These are phyloP conservation scores for Trichoderma cornu-damae DNA, from an alignment of 2,329 filamentous ascomycete genomes.

Conservation along the genomic window DNA sequence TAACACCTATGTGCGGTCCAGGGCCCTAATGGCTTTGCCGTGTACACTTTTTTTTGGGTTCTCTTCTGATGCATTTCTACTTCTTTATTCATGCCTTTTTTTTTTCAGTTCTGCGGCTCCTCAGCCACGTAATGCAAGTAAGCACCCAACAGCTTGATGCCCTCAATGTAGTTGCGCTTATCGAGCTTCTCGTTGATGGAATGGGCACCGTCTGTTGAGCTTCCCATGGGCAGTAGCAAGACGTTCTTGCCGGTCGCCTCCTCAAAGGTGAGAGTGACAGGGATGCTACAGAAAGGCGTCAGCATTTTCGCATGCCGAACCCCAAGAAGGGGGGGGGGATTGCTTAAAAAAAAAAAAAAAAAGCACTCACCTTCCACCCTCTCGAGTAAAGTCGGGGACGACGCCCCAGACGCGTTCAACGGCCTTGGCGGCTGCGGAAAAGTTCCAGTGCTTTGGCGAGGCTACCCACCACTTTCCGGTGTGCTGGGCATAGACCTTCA, in stretches of 20 bases:
- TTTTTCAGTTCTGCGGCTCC: constrained; percentile 56
- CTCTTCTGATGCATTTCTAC: background rate
- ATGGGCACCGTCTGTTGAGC: constrained; percentile 92
- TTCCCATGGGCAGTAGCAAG: constrained; percentile 90
- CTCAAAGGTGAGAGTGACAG: constrained; percentile 94
- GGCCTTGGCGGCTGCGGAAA: constrained; percentile 89
- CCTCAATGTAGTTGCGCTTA: constrained; percentile 95
- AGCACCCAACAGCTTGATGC: constrained; percentile 88
- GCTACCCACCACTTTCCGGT: constrained; percentile 99
- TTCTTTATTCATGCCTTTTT: background rate
- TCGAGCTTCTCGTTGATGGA: constrained; percentile 99
- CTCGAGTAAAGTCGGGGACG: constrained; percentile 88
- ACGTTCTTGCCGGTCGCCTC: constrained; percentile 98
- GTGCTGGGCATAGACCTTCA: constrained; percentile 78
- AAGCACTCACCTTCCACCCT: constrained; percentile 71
- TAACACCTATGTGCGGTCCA: background rate
- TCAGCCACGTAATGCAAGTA: constrained; percentile 96
- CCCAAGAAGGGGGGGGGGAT: background rate
- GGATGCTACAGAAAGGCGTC: constrained; percentile 58
- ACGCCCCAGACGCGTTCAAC: constrained; percentile 92
- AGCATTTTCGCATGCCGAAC: background rate
- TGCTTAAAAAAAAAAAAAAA: background rate
- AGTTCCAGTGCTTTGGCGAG: constrained; percentile 98
- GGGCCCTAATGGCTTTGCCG: background rate
- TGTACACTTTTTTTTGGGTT: background rate